Evolutionary conservation across 2,329 filamentous ascomycete species (phyloP).

Genomic region (Aspergillus niger): DNA sequence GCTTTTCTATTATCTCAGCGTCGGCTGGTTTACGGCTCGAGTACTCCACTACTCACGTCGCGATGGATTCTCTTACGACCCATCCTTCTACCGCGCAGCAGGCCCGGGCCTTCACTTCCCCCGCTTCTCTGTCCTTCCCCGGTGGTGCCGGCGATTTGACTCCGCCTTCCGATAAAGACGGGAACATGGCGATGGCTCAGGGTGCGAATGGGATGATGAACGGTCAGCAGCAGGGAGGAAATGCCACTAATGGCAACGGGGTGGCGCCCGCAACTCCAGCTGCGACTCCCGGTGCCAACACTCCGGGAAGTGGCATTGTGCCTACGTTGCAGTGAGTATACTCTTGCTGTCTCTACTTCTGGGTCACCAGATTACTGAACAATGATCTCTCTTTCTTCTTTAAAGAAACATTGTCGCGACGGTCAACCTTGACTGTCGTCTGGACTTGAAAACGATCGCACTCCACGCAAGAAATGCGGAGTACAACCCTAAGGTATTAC

Average conservation of each 20-base stretch:
- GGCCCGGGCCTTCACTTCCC: slow-evolving; percentile 93
- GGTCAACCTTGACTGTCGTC: slow-evolving; percentile 94
- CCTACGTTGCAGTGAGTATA: slow-evolving; percentile 95
- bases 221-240: slow-evolving; percentile 59
- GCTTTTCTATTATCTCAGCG: slow-evolving; percentile 20
- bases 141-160: slow-evolving; percentile 80
- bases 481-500: slow-evolving; percentile 92
- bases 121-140: slow-evolving; percentile 89
- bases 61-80: slow-evolving; percentile 87
- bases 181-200: slow-evolving; percentile 50
- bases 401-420: slow-evolving; percentile 97
- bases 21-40: slow-evolving; percentile 30
- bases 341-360: slow-evolving; percentile 45
- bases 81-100: slow-evolving; percentile 89
- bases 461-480: slow-evolving; percentile 97
- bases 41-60: slow-evolving; percentile 39
- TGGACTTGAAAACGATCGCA: slow-evolving; percentile 98
- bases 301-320: slow-evolving; percentile 84
- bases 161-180: slow-evolving; percentile 71
- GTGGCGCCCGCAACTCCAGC: slow-evolving; percentile 88
- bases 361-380: slow-evolving; percentile 54
- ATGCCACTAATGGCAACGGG: slow-evolving; percentile 69
- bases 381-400: slow-evolving; percentile 31
- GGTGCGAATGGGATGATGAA: slow-evolving; percentile 53
- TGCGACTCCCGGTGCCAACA: slow-evolving; percentile 81